Base-by-base conservation (phyloP, 2,329 filamentous ascomycete species). In the Byssoonygena ceratinophila region DNA sequence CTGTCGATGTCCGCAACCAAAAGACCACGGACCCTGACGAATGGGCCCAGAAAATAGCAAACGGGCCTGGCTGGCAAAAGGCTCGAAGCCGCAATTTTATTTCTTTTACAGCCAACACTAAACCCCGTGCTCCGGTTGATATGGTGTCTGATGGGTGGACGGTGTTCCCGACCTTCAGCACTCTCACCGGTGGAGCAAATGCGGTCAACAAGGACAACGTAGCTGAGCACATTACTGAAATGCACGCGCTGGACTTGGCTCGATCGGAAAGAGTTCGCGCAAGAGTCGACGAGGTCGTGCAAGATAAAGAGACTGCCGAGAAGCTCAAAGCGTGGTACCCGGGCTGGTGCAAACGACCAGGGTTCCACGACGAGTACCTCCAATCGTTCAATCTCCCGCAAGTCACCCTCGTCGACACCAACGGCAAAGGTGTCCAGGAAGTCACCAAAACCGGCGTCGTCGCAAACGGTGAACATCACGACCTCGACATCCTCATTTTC, bases 301-400 rank as follows among this genome's bases (percentile, higher is more conserved):
- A 73, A 29, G 73, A 83, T 57, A 62, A 63, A 6, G 63, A 63
- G 1, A 77, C 73, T 0, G 80, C 80, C 0, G 70, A 71, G 18
- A 70, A 64, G 1, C 70, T 49, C 36, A 78, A 79, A 60, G 68
- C 79, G 0, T 82, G 77, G 76, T 84, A 83, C 59, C 73, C 76
- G 0, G 64, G 66, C 0, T 82, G 76, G 74, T 84, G 81, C 69
- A 84, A 84, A 63, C 74, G 81, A 0, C 80, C 81, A 0, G 75
- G 70, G 37, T 83, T 82, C 64, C 78, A 79, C 63, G 78, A 83
- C 59, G 58, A 74, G 0, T 49, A 49, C 36, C 46, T 49, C 34
- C 34, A 40, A 32, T 14, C 46, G 1, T 84, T 84, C 71, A 85
- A 84, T 64, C 62, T 60, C 23, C 64, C 71, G 0, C 75, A 80